Evolutionary conservation across 164 flowering plant species (phyloP), one percentile per base, ranked within the genome.

Genomic region (Malania oleifera): DNA sequence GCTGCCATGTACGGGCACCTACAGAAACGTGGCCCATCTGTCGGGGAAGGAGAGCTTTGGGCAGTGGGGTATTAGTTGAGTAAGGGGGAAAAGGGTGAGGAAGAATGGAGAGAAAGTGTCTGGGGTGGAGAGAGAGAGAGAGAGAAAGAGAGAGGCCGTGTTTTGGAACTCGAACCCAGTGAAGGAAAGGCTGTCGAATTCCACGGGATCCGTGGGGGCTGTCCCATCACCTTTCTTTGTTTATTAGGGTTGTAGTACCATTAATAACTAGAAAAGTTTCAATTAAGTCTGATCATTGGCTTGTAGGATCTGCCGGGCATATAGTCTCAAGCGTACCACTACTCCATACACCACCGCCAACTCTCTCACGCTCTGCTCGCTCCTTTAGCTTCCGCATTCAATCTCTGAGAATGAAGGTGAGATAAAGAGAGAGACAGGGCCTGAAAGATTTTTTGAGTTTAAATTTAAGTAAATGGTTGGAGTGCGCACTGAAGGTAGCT

Each of bases 81-180:
- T 13, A 57, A 20, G 20, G n/a, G 20, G 4, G 19, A 18, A 18
- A 18, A 18, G 46, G 46, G 11, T 38, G 13, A 38, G 41, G 14
- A 38, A 11, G 41, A 7, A 15, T 38, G 41, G 37, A 31, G 37
- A 31, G 37, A 31, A 38, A 38, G 41, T 38, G 13, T 38, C 1
- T 2, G 46, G 15, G 46, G 4, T 19, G 15, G 46, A 52, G 31
- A 35, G 34, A 58, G 41, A 41, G 46, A 45, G n/a, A 13, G n/a
- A 24, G 48, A 1, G 22, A 31, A 28, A 41, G 51, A 40, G 31
- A 38, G 41, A 19, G 57, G 52, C 56, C 38, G 26, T 45, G 47
- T 70, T 73, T 78, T 52, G 82, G 80, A 66, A 78, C 72, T 78
- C 73, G 82, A 73, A 67, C 70, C n/a, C 77, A 45, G 35, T 31